Conservation (phyloP, 805 yeast genomes). For the Metschnikowia corniflorae region DNA sequence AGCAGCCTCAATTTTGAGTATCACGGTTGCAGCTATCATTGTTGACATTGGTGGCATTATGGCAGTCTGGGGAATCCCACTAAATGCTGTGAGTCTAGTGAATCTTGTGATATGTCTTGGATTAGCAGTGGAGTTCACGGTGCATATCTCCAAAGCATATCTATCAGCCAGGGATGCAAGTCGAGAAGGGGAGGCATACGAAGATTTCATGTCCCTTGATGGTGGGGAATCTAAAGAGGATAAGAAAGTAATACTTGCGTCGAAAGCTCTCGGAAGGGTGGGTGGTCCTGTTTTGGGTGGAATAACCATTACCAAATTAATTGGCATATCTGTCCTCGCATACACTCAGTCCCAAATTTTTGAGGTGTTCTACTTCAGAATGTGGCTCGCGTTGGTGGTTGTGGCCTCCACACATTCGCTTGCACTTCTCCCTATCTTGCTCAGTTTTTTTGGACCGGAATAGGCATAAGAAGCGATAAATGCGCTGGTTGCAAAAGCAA, state of each 20-base stretch:
- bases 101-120: constrained; percentile 92
- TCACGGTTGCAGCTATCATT: constrained; percentile 61
- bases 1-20: constrained; percentile 53
- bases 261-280: constrained; percentile 65
- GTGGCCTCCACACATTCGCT: constrained; percentile 79
- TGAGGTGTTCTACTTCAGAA: constrained; percentile 86
- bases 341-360: constrained; percentile 86
- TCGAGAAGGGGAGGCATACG: constrained; percentile 11
- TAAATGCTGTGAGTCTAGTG: constrained; percentile 88
- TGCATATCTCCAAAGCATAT: constrained; percentile 81
- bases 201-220: constrained; percentile 15
- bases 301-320: constrained; percentile 80
- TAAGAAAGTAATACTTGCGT: constrained; percentile 29
- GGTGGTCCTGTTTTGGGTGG: constrained; percentile 92
- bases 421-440: constrained; percentile 70
- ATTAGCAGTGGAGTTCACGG: constrained; percentile 87
- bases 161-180: constrained; percentile 35
- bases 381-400: constrained; percentile 83
- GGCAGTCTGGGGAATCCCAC: constrained; percentile 68
- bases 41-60: constrained; percentile 76
- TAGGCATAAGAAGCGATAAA: too few species aligned
- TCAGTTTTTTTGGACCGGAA: constrained; percentile 52
- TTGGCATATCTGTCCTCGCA: constrained; percentile 84
- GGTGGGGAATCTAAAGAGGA: constrained; percentile 4
- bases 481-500: too few species aligned